These are phyloP conservation scores for Paramecium biaurelia DNA, from an alignment of 73 alveolate species.

Conservation along the genomic window DNA sequence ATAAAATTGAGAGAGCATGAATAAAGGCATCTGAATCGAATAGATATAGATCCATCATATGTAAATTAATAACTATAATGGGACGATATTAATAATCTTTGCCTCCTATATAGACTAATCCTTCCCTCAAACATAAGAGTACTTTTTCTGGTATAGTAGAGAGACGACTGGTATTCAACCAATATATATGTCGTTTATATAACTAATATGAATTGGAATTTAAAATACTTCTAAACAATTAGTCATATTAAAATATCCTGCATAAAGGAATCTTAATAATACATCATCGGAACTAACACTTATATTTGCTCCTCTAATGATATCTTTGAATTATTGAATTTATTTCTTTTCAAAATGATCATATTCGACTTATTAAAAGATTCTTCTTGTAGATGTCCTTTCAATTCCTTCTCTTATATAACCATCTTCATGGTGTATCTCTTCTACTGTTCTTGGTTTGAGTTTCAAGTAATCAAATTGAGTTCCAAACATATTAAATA, in stretches of 20 bases:
- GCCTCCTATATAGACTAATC: conserved; percentile 23
- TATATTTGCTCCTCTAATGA: background rate
- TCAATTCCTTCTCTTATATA: conserved; percentile 26
- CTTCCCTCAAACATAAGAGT: background rate
- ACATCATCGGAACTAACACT: conserved; percentile 12
- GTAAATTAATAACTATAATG: conserved; percentile 1
- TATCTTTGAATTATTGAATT: conserved; percentile 11
- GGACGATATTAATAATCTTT: conserved; percentile 45
- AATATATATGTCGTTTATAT: conserved; percentile 19
- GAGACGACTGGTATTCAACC: conserved; percentile 26
- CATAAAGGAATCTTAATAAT: conserved; percentile 14
- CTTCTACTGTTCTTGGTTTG: background rate
- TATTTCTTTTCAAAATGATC: conserved; percentile 35
- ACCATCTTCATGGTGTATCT: conserved; percentile 24
- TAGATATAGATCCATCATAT: conserved; percentile 1
- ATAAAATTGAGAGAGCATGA: background rate
- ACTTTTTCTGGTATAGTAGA: background rate
- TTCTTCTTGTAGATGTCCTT: background rate
- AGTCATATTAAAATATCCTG: conserved; percentile 49
- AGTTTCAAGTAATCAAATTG: conserved; percentile 29
- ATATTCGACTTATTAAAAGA: conserved; percentile 9
- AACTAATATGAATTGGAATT: background rate
- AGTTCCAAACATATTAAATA: conserved; percentile 17
- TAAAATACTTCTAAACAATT: conserved; percentile 6
- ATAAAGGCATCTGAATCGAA: conserved; percentile 29